Evolutionary conservation across 441 rosid species (phyloP), one percentile per base, ranked within the genome.

Genomic region (Adansonia madagascariensis): DNA sequence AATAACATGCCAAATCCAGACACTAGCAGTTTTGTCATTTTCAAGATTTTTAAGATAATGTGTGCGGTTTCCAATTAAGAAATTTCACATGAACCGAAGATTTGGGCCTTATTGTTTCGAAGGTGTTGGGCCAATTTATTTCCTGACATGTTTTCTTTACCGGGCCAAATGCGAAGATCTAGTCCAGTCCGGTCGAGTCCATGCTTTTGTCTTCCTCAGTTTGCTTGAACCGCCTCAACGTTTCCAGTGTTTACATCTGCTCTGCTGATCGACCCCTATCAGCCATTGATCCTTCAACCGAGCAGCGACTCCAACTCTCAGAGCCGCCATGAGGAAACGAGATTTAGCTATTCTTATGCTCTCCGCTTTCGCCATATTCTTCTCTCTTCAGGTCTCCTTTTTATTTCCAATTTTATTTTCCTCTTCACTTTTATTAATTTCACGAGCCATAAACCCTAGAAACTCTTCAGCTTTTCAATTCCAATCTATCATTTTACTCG

Each of bases 311-410:
- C 63, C 35, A 22, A 22, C 35, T 20, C 63, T 24, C 55, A 63
- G 8, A 49, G 4, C 75, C 70, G 41, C 77, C 41, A 95, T 97
- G 99, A 94, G 99, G 93, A 97, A 93, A 85, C 96, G 98, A 6
- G 98, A 97, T 86, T 84, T 94, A 79, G 98, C 99, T 20, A 94
- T 97, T 81, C 91, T 97, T 77, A 94, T 96, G 94, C 99, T 94
- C 77, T 91, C 92, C 56, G 98, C 98, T 46, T 91, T 96, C 82
- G 97, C 99, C 49, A 89, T 96, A 74, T 94, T 96, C 94, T 94
- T 96, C 92, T 91, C 96, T 79, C 98, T 96, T 77, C 98, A 92
- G 97, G 99, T 91, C 6, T 76, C 35, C 66, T 27, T 17, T 50
- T 14, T 3, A 10, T 50, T 50, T 55, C 59, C 17, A 68, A 7